A percentile compares a stretch with the other conserved stretches of the same genome.
These are phyloP conservation scores for Colletotrichum limetticola DNA, from an alignment of 2,329 filamentous ascomycete genomes.

Conservation along the genomic window DNA sequence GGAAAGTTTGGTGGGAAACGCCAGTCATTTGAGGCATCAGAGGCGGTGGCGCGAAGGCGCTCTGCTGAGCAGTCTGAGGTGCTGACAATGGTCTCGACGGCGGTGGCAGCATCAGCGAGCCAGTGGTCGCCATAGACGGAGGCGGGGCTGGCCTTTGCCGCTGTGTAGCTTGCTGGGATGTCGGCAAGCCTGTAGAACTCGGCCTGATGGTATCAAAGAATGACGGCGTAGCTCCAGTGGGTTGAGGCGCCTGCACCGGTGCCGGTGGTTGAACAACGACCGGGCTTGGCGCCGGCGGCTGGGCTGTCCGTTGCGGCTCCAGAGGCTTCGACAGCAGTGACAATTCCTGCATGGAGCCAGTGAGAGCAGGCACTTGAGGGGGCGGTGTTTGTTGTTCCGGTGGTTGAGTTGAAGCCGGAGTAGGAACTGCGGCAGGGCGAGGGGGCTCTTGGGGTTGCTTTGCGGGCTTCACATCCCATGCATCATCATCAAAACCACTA, in stretches of 20 bases:
- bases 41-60: conserved; percentile 77
- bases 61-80: conserved; percentile 82
- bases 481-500: conserved; percentile 90
- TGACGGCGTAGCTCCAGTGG: conserved; percentile 65
- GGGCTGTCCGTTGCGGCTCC: conserved; percentile 54
- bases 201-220: conserved; percentile 61
- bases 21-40: conserved; percentile 90
- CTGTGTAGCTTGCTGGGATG: conserved; percentile 39
- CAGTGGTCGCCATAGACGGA: conserved; percentile 62
- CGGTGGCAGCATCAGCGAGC: conserved; percentile 78
- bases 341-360: conserved; percentile 73
- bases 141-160: conserved; percentile 58
- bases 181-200: conserved; percentile 26
- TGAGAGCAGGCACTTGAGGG: conserved; percentile 61
- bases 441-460: conserved; percentile 61
- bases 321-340: conserved; percentile 65
- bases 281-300: conserved; percentile 40
- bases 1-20: conserved; percentile 50
- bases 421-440: conserved; percentile 46
- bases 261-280: conserved; percentile 45
- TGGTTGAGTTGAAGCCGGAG: conserved; percentile 35
- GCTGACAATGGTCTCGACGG: conserved; percentile 87
- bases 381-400: conserved; percentile 45
- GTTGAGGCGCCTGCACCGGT: conserved; percentile 53
- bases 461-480: conserved; percentile 93